Conservation (phyloP, 2,329 filamentous ascomycete genomes). For the Monilinia fructigena region DNA sequence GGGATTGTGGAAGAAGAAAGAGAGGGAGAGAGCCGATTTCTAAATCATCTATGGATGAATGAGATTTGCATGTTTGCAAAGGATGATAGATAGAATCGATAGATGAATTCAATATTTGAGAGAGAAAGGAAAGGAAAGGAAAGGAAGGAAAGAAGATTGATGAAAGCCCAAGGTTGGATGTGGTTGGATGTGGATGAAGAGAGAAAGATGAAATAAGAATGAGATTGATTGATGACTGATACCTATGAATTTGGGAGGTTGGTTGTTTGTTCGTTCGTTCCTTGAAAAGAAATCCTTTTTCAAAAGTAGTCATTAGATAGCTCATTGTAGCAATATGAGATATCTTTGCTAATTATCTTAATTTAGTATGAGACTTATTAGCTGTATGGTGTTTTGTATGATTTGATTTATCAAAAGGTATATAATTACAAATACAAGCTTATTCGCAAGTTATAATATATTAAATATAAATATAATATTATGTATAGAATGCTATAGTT, state of each 20-base stretch:
- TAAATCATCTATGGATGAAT: neutral
- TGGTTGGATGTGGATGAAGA: neutral
- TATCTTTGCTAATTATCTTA: too few species aligned
- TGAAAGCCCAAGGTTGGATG: neutral
- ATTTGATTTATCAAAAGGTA: too few species aligned
- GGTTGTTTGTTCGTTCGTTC: neutral
- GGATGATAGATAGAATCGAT: too few species aligned
- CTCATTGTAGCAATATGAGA: too few species aligned
- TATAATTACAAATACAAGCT: too few species aligned
- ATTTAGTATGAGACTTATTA: too few species aligned
- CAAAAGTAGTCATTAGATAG: neutral
- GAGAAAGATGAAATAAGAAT: neutral
- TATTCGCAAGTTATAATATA: too few species aligned
- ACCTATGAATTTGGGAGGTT: constrained; percentile 16
- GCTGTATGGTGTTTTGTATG: too few species aligned
- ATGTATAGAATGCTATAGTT: too few species aligned
- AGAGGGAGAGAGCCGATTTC: neutral
- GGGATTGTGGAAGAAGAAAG: neutral
- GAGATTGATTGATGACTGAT: constrained; percentile 17
- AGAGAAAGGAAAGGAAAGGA: neutral
- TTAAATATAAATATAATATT: too few species aligned
- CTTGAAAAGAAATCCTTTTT: neutral
- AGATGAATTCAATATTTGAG: neutral
- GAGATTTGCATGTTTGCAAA: neutral
- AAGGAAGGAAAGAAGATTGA: neutral